Percentiles rank a stretch among this genome's conserved stretches.
These are phyloP conservation scores for Aspergillus bombycis DNA, from an alignment of 2,329 filamentous ascomycete genomes.

Conservation along the genomic window DNA sequence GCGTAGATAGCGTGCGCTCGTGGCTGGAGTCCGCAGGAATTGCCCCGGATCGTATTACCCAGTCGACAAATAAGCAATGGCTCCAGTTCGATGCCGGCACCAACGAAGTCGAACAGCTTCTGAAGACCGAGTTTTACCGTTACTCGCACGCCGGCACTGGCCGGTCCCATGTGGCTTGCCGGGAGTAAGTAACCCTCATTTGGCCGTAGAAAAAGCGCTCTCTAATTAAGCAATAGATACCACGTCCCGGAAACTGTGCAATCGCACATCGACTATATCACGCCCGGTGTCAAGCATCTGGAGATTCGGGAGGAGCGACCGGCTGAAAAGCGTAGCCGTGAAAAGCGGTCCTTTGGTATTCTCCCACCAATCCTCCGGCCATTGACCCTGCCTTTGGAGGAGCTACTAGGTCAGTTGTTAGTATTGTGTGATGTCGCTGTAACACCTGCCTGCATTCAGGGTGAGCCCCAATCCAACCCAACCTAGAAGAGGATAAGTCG, in stretches of 20 bases:
- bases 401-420: slow-evolving; percentile 21
- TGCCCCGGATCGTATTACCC: slow-evolving; percentile 49
- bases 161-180: slow-evolving; percentile 37
- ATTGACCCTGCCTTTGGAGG: slow-evolving; percentile 26
- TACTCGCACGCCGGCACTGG: slow-evolving; percentile 48
- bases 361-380: slow-evolving; percentile 30
- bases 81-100: slow-evolving; percentile 58
- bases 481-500: too few species aligned
- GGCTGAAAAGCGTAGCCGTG: slow-evolving; percentile 10
- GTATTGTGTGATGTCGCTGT: slow-evolving; percentile 35
- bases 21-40: slow-evolving; percentile 61
- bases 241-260: slow-evolving; percentile 54
- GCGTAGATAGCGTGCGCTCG: slow-evolving; percentile 54
- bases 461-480: slow-evolving; percentile 22
- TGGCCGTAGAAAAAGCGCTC: neutral
- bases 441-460: slow-evolving; percentile 46
- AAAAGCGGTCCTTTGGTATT: slow-evolving; percentile 28
- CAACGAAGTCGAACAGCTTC: slow-evolving; percentile 56
- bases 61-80: slow-evolving; percentile 58
- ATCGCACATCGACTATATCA: slow-evolving; percentile 60
- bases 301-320: slow-evolving; percentile 28
- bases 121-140: slow-evolving; percentile 57
- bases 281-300: slow-evolving; percentile 46
- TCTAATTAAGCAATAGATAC: slow-evolving; percentile 37
- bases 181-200: slow-evolving; percentile 38